Percentiles rank a stretch among this genome's conserved stretches.
These are phyloP conservation scores for Vigna nakashimae DNA, from an alignment of 306 rosid genomes.

Conservation along the genomic window DNA sequence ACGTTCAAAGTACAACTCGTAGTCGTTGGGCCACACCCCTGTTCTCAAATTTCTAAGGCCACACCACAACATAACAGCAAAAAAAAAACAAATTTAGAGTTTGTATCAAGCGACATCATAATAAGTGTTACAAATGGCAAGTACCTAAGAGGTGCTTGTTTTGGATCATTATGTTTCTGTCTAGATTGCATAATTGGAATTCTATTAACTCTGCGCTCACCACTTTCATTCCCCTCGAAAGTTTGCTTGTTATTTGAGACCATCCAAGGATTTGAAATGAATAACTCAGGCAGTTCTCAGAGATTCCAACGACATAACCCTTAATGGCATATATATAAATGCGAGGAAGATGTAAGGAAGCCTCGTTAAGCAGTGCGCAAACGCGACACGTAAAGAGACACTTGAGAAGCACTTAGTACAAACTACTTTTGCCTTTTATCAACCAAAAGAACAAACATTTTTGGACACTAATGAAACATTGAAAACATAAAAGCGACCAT, in stretches of 20 bases:
- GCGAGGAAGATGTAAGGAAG: slow-evolving; percentile 3
- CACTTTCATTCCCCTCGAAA: not conserved
- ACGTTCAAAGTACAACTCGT: slow-evolving; percentile 37
- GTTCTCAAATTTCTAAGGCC: slow-evolving; percentile 28
- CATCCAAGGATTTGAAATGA: slow-evolving; percentile 45
- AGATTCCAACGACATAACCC: too few relatives aligned
- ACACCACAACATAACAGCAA: slow-evolving; percentile 52
- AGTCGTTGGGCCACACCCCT: slow-evolving; percentile 16
- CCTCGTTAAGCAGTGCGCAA: not conserved
- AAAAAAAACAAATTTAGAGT: slow-evolving; percentile 3
- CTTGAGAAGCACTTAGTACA: not conserved
- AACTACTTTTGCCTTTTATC: not conserved
- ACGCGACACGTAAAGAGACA: not conserved
- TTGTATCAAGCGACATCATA: not conserved
- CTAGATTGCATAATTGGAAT: slow-evolving; percentile 36
- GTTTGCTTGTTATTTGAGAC: slow-evolving; percentile 36
- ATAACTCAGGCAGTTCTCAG: too few relatives aligned
- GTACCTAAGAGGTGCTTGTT: not conserved
- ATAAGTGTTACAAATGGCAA: not conserved
- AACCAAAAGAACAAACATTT: slow-evolving; percentile 3
- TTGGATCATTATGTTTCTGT: slow-evolving; percentile 36
- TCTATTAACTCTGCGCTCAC: not conserved
- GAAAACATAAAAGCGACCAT: not conserved
- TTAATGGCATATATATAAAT: not conserved
- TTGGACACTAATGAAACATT: not conserved